Evolutionary conservation across 495 filamentous ascomycete genomes (phyloP), one percentile per base, ranked within the genome.

Genomic region (Lasiosphaeriaceae sp.): DNA sequence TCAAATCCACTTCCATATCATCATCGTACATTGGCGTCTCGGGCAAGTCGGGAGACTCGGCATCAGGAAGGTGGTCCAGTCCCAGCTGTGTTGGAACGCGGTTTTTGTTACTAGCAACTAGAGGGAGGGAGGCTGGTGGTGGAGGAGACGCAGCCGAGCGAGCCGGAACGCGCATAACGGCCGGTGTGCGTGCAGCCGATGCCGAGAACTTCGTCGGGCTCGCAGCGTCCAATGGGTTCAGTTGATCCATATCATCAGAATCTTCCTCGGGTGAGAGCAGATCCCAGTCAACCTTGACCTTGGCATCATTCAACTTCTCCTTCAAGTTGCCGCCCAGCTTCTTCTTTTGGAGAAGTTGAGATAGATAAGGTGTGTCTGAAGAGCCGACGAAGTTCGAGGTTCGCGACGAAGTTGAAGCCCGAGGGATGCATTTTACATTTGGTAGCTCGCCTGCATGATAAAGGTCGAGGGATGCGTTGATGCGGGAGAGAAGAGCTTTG

Each of bases 351-450:
- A 92, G 80, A 52, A 90, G 68, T 11, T 81, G 80, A 31, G 89
- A 92, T 12, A 96, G 78, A 68, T 90, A 82, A 7, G 92, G 91
- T 2, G 85, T 85, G n/a, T 82, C 81, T 14, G 84, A 74, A 12
- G 90, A 90, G 19, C 80, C 80, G 22, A 77, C 71, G 59, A 90
- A 85, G 22, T 55, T 61, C 7, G 71, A 51, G 24, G 62, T 54
- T n/a, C 6, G 37, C 20, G 45, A 21, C n/a, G 56, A 43, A 9
- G 59, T 21, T 11, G 53, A 26, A 9, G 43, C 21, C n/a, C n/a
- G 52, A 29, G 77, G 77, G 29, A 78, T 73, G 46, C 70, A 69
- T 16, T 61, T 68, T 23, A 79, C 71, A 37, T 70, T 70, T 6
- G 72, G 74, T 44, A 80, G 68, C 64, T 74, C 71, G 22, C 77